A percentile compares a stretch with the other conserved stretches of the same genome.
Evolutionary conservation across 78 protist genomes (phyloP).

Genomic region (Speleostelium caveatum): DNA sequence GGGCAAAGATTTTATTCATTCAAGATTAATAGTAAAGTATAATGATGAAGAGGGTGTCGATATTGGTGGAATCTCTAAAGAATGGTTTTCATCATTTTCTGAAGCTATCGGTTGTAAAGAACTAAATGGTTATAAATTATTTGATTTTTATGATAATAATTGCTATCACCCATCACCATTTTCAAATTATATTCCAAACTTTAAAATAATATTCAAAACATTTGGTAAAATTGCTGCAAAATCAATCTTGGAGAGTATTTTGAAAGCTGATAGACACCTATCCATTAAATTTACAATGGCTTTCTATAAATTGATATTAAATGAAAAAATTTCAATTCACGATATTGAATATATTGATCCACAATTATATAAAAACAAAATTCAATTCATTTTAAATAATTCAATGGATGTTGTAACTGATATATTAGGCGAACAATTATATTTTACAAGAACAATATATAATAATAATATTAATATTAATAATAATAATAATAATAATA

Average conservation of each 20-base stretch:
- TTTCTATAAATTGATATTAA: constrained; percentile 41
- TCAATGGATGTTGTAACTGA: constrained; percentile 67
- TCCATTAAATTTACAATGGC: constrained; percentile 34
- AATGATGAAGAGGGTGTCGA: constrained; percentile 67
- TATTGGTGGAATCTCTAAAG: constrained; percentile 76
- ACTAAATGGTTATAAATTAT: constrained; percentile 26
- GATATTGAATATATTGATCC: constrained; percentile 55
- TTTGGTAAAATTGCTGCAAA: constrained; percentile 51
- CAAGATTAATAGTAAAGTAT: constrained; percentile 50
- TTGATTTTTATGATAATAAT: neutral
- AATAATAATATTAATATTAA: neutral
- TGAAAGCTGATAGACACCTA: constrained; percentile 65
- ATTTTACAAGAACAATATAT: constrained; percentile 11
- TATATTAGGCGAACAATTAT: constrained; percentile 50
- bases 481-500: neutral
- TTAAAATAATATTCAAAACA: constrained; percentile 14
- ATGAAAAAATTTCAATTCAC: constrained; percentile 11
- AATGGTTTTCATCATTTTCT: constrained; percentile 52
- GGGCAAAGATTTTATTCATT: neutral
- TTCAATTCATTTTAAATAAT: constrained; percentile 10
- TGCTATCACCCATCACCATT: constrained; percentile 63
- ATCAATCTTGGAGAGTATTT: constrained; percentile 22
- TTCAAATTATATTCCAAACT: constrained; percentile 47
- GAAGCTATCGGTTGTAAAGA: constrained; percentile 17
- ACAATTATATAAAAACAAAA: constrained; percentile 1